A percentile compares a stretch with the other conserved stretches of the same genome.
Conservation (phyloP, 306 rosid genomes). For the Senna siamea region DNA sequence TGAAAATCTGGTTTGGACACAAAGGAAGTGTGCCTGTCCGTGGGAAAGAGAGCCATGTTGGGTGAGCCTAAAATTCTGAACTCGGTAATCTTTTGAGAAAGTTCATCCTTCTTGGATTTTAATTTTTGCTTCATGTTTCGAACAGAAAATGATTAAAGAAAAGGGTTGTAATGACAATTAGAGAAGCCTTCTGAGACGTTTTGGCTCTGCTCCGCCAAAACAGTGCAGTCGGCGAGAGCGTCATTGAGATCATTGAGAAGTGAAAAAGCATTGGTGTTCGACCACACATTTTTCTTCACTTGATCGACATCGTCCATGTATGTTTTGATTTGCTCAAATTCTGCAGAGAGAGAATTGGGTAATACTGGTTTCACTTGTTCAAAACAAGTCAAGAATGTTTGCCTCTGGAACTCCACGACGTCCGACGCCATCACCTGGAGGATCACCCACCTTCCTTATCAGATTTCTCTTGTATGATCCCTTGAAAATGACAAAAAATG, state of each 20-base stretch:
- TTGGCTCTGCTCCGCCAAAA: not conserved
- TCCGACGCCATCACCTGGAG: no score
- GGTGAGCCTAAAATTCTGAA: not conserved
- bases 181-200: not conserved
- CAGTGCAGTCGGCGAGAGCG: constrained; percentile 3
- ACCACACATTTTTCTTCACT: no score
- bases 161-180: not conserved
- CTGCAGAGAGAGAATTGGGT: no score
- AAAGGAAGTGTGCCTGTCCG: not conserved
- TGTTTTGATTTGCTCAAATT: no score
- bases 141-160: not conserved
- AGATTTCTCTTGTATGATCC: no score
- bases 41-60: not conserved
- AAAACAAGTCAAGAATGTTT: no score
- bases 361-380: no score
- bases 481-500: no score
- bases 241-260: constrained; percentile 9
- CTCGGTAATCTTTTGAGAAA: not conserved
- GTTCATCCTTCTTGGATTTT: accelerated
- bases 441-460: no score
- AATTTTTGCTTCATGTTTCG: not conserved
- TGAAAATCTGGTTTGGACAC: not conserved
- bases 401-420: no score
- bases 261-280: no score
- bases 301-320: no score